A percentile compares a stretch with the other conserved stretches of the same genome.
phyloP scores from a whole-genome alignment of 2,329 filamentous ascomycete genomes.

The Thielaviopsis euricoi region DNA sequence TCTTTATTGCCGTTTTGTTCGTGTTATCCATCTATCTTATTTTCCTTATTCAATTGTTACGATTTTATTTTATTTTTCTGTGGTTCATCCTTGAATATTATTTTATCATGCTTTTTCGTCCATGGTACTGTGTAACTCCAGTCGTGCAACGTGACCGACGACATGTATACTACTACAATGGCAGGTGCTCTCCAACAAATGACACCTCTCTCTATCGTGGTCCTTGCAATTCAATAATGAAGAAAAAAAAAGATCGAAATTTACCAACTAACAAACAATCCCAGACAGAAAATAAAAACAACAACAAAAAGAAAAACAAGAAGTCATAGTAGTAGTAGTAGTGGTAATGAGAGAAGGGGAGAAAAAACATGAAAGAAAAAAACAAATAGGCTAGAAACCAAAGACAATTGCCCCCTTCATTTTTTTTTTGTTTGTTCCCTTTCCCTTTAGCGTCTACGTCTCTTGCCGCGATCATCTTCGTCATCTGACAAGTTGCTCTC shows the following conservation, averaged over 20 bases:
- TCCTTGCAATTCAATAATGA: too few relatives aligned
- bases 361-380: slow-evolving; percentile 2
- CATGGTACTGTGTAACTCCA: not conserved
- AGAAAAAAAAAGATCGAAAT: not conserved
- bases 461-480: slow-evolving; percentile 53
- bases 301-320: not conserved
- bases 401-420: not conserved
- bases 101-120: not conserved
- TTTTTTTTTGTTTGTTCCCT: slow-evolving; percentile 17
- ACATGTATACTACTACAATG: too few relatives aligned
- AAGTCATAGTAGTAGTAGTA: not conserved
- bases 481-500: slow-evolving; percentile 41
- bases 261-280: not conserved
- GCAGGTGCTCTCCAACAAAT: too few relatives aligned
- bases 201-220: too few relatives aligned
- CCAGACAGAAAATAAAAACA: not conserved
- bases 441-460: slow-evolving; percentile 18
- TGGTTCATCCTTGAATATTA: not conserved
- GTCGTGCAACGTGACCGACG: too few relatives aligned
- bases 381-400: slow-evolving; percentile 1
- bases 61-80: not conserved
- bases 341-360: too few relatives aligned
- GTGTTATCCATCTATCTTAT: not conserved
- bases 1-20: not conserved
- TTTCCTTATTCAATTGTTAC: not conserved